A percentile compares a stretch with the other conserved stretches of the same genome.
Conservation (phyloP, 495 filamentous ascomycete species). For the Neurospora sp. region DNA sequence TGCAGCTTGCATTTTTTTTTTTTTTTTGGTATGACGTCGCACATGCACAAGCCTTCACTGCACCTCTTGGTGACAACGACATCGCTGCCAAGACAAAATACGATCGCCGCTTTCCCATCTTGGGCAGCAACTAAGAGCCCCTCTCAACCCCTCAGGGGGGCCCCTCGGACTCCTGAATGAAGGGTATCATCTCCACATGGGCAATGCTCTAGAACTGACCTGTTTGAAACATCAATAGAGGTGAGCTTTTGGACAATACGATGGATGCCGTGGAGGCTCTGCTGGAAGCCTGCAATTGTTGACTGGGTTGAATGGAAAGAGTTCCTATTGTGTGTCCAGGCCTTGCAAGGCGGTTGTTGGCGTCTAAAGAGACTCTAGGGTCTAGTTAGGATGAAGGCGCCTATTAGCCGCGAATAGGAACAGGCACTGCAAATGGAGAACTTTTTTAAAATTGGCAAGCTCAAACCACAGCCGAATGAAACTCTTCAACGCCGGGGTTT, state of each 20-base stretch:
- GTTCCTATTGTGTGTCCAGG: background rate
- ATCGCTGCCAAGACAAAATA: background rate
- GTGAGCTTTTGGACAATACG: background rate
- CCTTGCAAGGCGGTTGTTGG: background rate
- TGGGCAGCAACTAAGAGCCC: background rate
- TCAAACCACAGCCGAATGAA: background rate
- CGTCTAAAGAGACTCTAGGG: background rate
- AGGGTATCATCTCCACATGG: background rate
- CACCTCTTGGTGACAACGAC: background rate
- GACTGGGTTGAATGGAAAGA: background rate
- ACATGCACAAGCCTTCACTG: background rate
- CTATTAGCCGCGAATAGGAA: background rate
- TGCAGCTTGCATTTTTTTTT: background rate
- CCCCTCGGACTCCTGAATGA: background rate
- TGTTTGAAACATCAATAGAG: background rate
- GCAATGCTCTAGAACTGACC: background rate
- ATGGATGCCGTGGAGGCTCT: background rate
- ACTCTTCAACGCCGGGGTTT: background rate
- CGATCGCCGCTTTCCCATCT: background rate
- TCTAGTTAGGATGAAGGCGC: background rate
- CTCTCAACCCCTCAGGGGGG: background rate
- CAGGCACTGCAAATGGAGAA: background rate
- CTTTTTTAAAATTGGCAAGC: background rate
- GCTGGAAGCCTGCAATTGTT: background rate
- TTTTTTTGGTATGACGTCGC: background rate